These are phyloP conservation scores for Cucumis melo DNA, from an alignment of 306 rosid genomes.

Conservation along the genomic window DNA sequence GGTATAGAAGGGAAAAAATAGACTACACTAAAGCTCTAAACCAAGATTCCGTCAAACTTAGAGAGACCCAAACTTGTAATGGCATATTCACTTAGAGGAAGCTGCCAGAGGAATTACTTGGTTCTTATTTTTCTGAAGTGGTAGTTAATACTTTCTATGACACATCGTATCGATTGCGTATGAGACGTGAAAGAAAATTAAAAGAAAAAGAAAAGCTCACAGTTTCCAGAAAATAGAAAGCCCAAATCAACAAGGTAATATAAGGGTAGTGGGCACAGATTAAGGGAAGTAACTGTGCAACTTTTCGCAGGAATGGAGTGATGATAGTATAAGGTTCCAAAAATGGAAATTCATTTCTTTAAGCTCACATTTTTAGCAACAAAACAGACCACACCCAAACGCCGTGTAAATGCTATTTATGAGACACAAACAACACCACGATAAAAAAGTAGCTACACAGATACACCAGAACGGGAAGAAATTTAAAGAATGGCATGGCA, in stretches of 20 bases:
- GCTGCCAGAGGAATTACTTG: background rate
- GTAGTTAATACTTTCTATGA: background rate
- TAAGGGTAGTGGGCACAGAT: conserved; percentile 1
- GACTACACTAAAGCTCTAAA: background rate
- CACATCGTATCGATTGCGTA: background rate
- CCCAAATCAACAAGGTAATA: background rate
- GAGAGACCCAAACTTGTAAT: background rate
- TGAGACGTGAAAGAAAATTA: background rate
- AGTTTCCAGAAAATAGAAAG: background rate
- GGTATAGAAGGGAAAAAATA: background rate
- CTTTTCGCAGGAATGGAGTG: background rate
- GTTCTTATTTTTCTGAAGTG: background rate
- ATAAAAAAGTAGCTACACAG: conserved; percentile 1
- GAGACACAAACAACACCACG: conserved; percentile 4
- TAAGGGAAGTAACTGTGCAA: background rate
- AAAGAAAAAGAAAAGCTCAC: background rate
- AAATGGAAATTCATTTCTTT: conserved; percentile 1
- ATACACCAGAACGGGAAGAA: conserved; percentile 1
- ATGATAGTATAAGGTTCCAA: conserved; percentile 4
- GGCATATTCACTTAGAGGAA: background rate
- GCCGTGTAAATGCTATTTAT: conserved; percentile 1
- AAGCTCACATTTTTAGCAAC: conserved; percentile 5
- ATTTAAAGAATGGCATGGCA: conserved; percentile 1
- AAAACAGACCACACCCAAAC: conserved; percentile 4
- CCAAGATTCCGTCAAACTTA: background rate